Evolutionary conservation across 345 rosid species (phyloP).

Genomic region (Heritiera littoralis): DNA sequence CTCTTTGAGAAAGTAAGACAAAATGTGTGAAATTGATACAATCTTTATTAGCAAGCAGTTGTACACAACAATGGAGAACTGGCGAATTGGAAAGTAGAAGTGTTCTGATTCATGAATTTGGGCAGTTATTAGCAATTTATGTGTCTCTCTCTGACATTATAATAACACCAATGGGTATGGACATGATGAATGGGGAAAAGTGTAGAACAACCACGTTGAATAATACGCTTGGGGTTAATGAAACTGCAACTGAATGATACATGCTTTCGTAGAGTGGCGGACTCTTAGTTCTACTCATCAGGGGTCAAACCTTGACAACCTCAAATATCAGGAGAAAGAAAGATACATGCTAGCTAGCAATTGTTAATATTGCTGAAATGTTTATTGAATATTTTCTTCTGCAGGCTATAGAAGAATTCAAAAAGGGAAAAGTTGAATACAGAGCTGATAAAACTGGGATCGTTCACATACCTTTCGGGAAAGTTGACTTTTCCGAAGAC

Average conservation of each 20-base stretch:
- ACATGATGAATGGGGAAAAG: background rate
- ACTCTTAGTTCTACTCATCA: too few species aligned
- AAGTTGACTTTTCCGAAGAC: slow-evolving; percentile 72
- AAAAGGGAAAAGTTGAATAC: slow-evolving; percentile 89
- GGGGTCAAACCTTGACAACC: too few species aligned
- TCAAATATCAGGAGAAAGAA: too few species aligned
- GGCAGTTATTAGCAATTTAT: background rate
- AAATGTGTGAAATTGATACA: background rate
- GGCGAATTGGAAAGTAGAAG: background rate
- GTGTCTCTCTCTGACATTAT: background rate
- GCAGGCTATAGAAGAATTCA: slow-evolving; percentile 94
- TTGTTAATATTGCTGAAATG: background rate
- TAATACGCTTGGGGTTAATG: background rate
- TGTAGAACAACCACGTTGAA: background rate
- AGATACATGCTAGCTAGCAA: background rate
- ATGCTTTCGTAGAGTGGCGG: background rate
- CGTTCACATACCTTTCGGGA: slow-evolving; percentile 94
- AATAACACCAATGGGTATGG: background rate
- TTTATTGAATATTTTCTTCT: slow-evolving; percentile 26
- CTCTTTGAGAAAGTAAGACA: background rate
- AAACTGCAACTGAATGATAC: background rate
- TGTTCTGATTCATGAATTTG: background rate
- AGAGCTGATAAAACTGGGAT: slow-evolving; percentile 98
- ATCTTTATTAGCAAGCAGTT: background rate
- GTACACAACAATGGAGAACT: background rate